phyloP scores from a whole-genome alignment of 2,329 filamentous ascomycete genomes.

The Penicillium sp. region DNA sequence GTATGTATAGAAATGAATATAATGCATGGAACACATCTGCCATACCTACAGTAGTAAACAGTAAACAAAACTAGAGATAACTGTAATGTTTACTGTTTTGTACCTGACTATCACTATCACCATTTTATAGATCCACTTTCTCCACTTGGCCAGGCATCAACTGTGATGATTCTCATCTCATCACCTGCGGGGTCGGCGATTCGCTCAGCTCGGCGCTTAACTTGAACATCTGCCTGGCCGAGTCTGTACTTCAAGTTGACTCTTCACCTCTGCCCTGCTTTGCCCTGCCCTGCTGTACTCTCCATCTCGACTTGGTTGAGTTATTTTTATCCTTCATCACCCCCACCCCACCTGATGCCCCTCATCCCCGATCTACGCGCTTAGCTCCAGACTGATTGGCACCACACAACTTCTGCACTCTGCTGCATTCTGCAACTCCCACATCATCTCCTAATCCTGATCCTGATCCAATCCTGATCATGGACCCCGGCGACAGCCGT shows the following conservation, averaged over 20 bases:
- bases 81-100: too few species aligned
- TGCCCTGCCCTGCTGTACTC: neutral
- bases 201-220: conserved; percentile 23
- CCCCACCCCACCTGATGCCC: neutral
- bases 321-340: too few species aligned
- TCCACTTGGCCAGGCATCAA: conserved; percentile 10
- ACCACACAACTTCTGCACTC: neutral
- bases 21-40: conserved; percentile 7
- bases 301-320: too few species aligned
- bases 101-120: too few species aligned
- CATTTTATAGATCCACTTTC: too few species aligned
- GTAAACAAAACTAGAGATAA: too few species aligned
- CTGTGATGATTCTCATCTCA: conserved; percentile 12
- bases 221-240: too few species aligned
- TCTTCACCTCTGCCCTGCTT: neutral
- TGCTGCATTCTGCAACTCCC: neutral
- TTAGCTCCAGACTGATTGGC: conserved; percentile 20
- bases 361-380: conserved; percentile 18
- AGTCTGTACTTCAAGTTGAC: conserved; percentile 1
- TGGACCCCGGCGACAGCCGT: conserved; percentile 51
- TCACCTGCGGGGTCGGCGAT: conserved; percentile 28
- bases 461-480: too few species aligned
- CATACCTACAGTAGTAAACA: too few species aligned
- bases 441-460: too few species aligned
- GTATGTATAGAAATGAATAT: conserved; percentile 27